These are phyloP conservation scores for Blastomyces emzantsi DNA, from an alignment of 2,329 filamentous ascomycete genomes.

Conservation along the genomic window DNA sequence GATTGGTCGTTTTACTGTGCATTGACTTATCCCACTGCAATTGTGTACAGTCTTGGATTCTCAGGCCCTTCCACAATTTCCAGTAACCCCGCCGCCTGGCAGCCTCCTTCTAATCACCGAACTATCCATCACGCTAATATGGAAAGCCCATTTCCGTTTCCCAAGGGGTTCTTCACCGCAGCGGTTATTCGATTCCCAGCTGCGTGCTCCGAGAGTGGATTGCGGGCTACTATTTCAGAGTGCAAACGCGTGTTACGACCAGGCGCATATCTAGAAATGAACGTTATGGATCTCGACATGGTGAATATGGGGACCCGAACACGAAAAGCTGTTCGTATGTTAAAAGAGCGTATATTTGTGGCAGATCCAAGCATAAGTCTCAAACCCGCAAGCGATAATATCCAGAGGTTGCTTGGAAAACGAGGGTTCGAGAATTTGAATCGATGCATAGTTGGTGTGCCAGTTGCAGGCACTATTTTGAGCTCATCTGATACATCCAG, in stretches of 20 bases:
- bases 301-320: slow-evolving; percentile 43
- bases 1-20: slow-evolving; percentile 47
- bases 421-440: slow-evolving; percentile 43
- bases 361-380: slow-evolving; percentile 37
- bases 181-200: slow-evolving; percentile 40
- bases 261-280: slow-evolving; percentile 43
- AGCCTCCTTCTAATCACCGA: slow-evolving; percentile 36
- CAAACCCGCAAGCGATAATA: slow-evolving; percentile 40
- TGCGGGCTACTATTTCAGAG: slow-evolving; percentile 40
- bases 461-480: slow-evolving; percentile 38
- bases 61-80: slow-evolving; percentile 26
- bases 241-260: slow-evolving; percentile 42
- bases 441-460: slow-evolving; percentile 41
- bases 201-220: slow-evolving; percentile 36
- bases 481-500: slow-evolving; percentile 36
- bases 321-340: slow-evolving; percentile 36
- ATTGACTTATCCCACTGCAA: slow-evolving; percentile 39
- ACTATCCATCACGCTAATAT: slow-evolving; percentile 36
- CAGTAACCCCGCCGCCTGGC: slow-evolving; percentile 35
- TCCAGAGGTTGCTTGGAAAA: slow-evolving; percentile 39
- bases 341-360: slow-evolving; percentile 40
- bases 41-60: slow-evolving; percentile 37
- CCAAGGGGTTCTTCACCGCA: slow-evolving; percentile 39
- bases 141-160: slow-evolving; percentile 38
- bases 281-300: slow-evolving; percentile 42